Base-by-base conservation (phyloP, 1,284 basidiomycete species). In the Papiliotrema flavescens region DNA sequence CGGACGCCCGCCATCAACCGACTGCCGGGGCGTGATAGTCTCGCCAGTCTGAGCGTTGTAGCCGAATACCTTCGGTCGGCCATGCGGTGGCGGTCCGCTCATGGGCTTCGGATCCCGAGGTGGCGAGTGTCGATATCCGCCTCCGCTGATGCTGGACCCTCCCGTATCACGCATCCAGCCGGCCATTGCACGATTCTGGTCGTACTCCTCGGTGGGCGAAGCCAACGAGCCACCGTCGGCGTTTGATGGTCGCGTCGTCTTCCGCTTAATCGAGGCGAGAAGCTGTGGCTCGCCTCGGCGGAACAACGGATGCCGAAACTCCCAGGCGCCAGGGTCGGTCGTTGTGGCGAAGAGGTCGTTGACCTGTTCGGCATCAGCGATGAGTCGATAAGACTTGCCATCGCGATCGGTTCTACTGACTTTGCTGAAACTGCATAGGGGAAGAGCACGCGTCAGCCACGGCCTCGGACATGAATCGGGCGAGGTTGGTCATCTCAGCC, bases 301-400 rank as follows among this genome's bases (percentile, higher is more conserved):
- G 58, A 79, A 79, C 8, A 71, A 62, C 0, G 70, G 66, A 54
- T 79, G 76, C 23, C 75, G 69, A 53, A 79, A 79, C 60, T 79
- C 78, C 77, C 77, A 78, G 0, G 76, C 73, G n/a, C 71, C 67
- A 0, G 72, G 68, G 35, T 73, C 70, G 19, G 63, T 55, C 1
- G 72, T 65, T 8, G 71, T 65, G 1, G 67, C 65, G 49, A 74
- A 74, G 1, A 76, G 64, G 53, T 78, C 76, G 46, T 75, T 76
- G 22, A 77, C 76, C 66, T 73, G 51, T 11, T 47, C n/a, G 17
- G 22, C 26, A 28, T 17, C 28, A 55, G 22, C 15, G 32, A 51
- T 8, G 24, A 32, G n/a, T 23, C 17, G 9, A 36, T 46, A 32
- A 14, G 34, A 6, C 7, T 34, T 19, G n/a, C 23, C 20, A 36